Base-by-base conservation (phyloP, 2,329 filamentous ascomycete species). In the Talaromyces sp. region DNA sequence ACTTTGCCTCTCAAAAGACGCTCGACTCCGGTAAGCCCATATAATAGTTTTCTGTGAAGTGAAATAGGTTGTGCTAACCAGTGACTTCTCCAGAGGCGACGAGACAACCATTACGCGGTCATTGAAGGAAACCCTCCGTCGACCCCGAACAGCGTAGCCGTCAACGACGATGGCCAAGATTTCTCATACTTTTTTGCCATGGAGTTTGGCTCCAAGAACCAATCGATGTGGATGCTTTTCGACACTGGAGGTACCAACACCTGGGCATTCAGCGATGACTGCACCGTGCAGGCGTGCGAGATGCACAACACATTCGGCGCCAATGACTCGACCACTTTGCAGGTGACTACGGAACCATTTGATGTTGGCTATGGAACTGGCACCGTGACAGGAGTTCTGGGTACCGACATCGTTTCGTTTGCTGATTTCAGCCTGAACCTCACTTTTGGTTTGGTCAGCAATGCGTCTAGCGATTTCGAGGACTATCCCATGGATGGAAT, bases 401-500 rank as follows among this genome's bases (percentile, higher is more conserved):
- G 83, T 7, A 82, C 79, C 10, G 92, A 96, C 68, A 86, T 79
- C 0, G 70, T 94, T 24, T 79, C 80, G 3, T 76, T 96, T 64
- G 89, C 86, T 2, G 85, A 84, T 17, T 79, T 92, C 63, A 83
- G 80, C 48, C 70, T 91, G 14, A 72, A 81, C 1, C 81, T 91
- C 66, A 79, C 84, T 3, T 90, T 96, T 68, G 92, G 92, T 4
- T 75, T 92, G 61, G 90, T 89, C 24, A 83, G 82, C 35, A 82
- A 82, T 26, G 89, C 89, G 1, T 91, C 90, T 0, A 75, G 85
- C 56, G 87, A 94, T 64, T 96, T 96, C 72, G 75, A 79, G 29
- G 82, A 83, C 57, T 96, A 93, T 67, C 88, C 90, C 1, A 92
- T 96, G 74, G 92, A 96, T 71, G 92, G 92, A 26, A 95, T 96